phyloP scores from a whole-genome alignment of 202 grass and related monocot species.

The Zizania palustris region DNA sequence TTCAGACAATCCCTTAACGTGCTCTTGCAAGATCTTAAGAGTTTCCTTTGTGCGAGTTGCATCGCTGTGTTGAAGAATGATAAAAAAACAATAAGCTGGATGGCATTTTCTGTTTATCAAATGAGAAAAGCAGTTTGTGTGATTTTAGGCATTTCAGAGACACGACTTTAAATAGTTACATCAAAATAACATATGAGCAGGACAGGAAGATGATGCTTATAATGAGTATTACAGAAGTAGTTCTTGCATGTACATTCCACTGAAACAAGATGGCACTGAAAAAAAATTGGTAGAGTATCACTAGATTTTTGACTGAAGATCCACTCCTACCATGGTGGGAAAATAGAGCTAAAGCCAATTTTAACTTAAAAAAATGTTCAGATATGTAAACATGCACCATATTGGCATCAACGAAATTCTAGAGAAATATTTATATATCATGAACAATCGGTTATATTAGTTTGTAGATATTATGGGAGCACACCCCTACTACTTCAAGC shows the following conservation, averaged over 20 bases:
- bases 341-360: background rate
- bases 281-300: background rate
- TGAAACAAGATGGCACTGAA: background rate
- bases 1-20: conserved; percentile 65
- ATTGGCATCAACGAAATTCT: background rate
- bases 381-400: background rate
- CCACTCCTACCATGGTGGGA: background rate
- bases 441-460: conserved; percentile 9
- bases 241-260: background rate
- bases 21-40: conserved; percentile 80
- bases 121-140: background rate
- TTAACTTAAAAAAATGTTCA: background rate
- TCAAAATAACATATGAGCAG: too few relatives aligned
- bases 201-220: background rate
- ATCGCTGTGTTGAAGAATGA: conserved; percentile 54
- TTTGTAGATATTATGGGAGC: background rate
- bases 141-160: conserved; percentile 20
- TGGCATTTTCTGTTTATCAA: background rate
- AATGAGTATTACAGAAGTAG: background rate
- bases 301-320: background rate
- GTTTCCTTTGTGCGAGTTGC: conserved; percentile 91
- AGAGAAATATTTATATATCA: background rate
- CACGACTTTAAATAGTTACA: conserved; percentile 1
- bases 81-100: conserved; percentile 25
- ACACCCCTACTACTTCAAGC: background rate